phyloP scores from a whole-genome alignment of 2,329 filamentous ascomycete genomes.

The Trichophyton benhamiae region DNA sequence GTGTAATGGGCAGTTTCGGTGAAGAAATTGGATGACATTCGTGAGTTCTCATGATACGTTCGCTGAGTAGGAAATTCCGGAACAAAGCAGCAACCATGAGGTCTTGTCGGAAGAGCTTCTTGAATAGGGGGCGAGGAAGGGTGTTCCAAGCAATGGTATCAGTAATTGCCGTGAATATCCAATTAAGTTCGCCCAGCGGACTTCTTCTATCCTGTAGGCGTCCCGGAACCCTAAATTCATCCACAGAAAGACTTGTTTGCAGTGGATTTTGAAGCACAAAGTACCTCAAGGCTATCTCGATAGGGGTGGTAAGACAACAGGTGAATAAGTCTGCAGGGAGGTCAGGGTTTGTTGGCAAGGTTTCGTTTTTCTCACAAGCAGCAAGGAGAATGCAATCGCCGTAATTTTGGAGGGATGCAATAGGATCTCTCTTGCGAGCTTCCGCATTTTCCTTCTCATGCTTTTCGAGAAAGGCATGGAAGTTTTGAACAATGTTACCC shows the following conservation, averaged over 20 bases:
- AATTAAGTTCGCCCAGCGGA: slow-evolving; percentile 89
- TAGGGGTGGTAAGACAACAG: slow-evolving; percentile 87
- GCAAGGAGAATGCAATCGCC: slow-evolving; percentile 85
- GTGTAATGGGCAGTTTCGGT: slow-evolving; percentile 83
- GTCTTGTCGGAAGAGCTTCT: slow-evolving; percentile 93
- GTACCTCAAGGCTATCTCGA: slow-evolving; percentile 92
- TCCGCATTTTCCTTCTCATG: slow-evolving; percentile 83
- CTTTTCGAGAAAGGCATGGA: slow-evolving; percentile 87
- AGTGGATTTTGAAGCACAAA: slow-evolving; percentile 88
- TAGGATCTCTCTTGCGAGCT: slow-evolving; percentile 60
- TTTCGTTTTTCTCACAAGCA: slow-evolving; percentile 81
- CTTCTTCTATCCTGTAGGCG: slow-evolving; percentile 85
- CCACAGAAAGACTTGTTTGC: slow-evolving; percentile 55
- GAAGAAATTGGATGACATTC: slow-evolving; percentile 90
- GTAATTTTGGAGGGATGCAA: slow-evolving; percentile 50
- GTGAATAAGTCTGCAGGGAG: slow-evolving; percentile 93
- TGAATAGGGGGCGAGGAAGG: slow-evolving; percentile 76
- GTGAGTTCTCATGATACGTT: slow-evolving; percentile 91
- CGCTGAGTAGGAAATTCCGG: slow-evolving; percentile 85
- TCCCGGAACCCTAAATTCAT: slow-evolving; percentile 79
- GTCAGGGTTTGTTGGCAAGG: slow-evolving; percentile 84
- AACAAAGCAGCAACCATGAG: slow-evolving; percentile 98
- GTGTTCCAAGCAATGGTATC: slow-evolving; percentile 99
- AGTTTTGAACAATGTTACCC: slow-evolving; percentile 89
- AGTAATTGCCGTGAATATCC: slow-evolving; percentile 98